A percentile compares a stretch with the other conserved stretches of the same genome.
Evolutionary conservation across 768 basidiomycete genomes (phyloP).

Genomic region (Cyathus striatus): DNA sequence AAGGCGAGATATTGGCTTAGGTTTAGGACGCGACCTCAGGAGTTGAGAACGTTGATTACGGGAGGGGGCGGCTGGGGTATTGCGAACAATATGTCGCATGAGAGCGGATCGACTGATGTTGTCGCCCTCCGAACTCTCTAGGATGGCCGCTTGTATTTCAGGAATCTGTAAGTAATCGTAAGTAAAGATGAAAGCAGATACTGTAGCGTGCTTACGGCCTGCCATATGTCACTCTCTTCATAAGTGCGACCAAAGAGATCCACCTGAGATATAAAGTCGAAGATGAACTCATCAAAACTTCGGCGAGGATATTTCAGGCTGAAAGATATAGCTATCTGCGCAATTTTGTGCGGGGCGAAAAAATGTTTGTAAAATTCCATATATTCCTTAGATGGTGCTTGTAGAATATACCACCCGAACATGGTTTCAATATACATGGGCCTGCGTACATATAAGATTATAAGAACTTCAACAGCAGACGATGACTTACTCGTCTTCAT

Average conservation of each 20-base stretch:
- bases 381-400: constrained; percentile 42
- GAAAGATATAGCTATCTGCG: constrained; percentile 40
- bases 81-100: constrained; percentile 18
- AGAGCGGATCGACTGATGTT: constrained; percentile 17
- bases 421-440: constrained; percentile 65
- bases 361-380: constrained; percentile 38
- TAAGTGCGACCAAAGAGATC: constrained; percentile 30
- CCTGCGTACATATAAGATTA: constrained; percentile 34
- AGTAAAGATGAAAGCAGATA: not conserved
- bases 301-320: constrained; percentile 23
- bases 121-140: constrained; percentile 12
- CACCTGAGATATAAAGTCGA: constrained; percentile 21
- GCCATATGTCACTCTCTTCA: constrained; percentile 23
- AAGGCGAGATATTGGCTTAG: too few species aligned
- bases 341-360: constrained; percentile 42
- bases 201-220: constrained; percentile 21
- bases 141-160: constrained; percentile 23
- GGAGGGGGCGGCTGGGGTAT: constrained; percentile 7
- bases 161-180: constrained; percentile 12
- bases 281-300: constrained; percentile 28
- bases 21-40: too few species aligned
- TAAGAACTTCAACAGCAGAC: constrained; percentile 1
- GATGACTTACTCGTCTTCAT: constrained; percentile 42
- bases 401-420: constrained; percentile 59
- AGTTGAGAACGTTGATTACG: too few species aligned